Evolutionary conservation across 2,329 filamentous ascomycete genomes (phyloP), one percentile per base, ranked within the genome.

Genomic region (Magnaporthiopsis poae): DNA sequence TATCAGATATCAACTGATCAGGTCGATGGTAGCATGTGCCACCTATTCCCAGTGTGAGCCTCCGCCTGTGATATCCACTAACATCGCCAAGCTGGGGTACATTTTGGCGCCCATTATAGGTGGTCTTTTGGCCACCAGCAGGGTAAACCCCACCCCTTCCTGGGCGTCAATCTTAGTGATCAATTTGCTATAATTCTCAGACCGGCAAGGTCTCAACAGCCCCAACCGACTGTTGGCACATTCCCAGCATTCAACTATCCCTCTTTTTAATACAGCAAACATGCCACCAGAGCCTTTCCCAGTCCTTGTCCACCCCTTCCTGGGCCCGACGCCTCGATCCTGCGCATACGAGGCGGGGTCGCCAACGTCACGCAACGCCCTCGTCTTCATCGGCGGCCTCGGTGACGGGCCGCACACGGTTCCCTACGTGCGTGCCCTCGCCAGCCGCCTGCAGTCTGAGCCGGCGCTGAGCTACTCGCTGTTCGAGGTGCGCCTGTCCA

Each of bases 301-400:
- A 2, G 73, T 74, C 11, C 68, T 65, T 2, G 72, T 73, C 18
- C 72, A 74, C 65, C 72, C 72, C 1, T 73, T 71, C 64, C 63
- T 70, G 25, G 73, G 72, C 27, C 68, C 69, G 2, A 70, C 71
- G 9, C 68, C 62, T 18, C 33, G 67, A 31, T 68, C 71, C 11
- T 72, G 71, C 63, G 68, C 71, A 52, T 74, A 74, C 63, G 73
- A 74, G 61, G 70, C 69, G 1, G 62, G 66, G 35, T 29, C 67
- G 36, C 21, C 60, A 13, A n/a, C 35, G 1, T 66, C 68, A 7
- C 65, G 62, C 11, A 86, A 90, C 75, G 87, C 86, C 3, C 75
- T 92, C 66, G 75, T 92, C 68, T 90, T 89, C 77, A 82, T 91
- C 69, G 88, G 88, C 68, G 90, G 90, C 52, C 82, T 92, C 21